Evolutionary conservation across 2,329 filamentous ascomycete genomes (phyloP), one percentile per base, ranked within the genome.

Genomic region (Aureobasidium namibiae): DNA sequence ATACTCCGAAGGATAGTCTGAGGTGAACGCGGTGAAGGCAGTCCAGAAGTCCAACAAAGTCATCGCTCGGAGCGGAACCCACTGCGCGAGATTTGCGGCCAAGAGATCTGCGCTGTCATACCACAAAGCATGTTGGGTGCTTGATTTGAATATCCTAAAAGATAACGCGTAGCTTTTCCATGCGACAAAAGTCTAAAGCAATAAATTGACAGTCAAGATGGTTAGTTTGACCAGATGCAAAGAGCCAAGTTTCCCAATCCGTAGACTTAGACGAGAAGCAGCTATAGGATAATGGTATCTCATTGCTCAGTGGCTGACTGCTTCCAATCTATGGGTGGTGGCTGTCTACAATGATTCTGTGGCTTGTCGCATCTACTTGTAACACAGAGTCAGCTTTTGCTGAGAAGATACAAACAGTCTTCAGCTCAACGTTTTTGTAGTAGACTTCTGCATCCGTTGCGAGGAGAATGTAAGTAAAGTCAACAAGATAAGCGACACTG

Each of bases 301-400:
- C 9, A 23, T 54, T 33, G 16, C 21, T 21, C 23, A 14, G 36
- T 41, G 49, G 49, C 49, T 53, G 49, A 9, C 49, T 39, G 34
- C 31, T 29, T 29, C 23, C 11, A 39, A 11, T 18, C 14, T 18
- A 36, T 34, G n/a, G 23, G 29, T 29, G 18, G 41, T 56, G 53
- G 53, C 53, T 56, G 53, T 33, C 24, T 44, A 44, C 36, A 29
- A 54, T 44, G 50, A 54, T 44, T 10, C 3, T 23, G 50, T 54
- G 50, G 50, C 50, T 54, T 29, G 21, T 18, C n/a, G 29, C 8
- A 13, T 23, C 23, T 39, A 29, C 29, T 31, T 31, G 18, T 14
- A 36, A 8, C 26, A 14, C 24, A 39, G 34, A 5, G 3, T 26
- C 14, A 13, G 21, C 2, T 10, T 23, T 29, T 38, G 38, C 13